phyloP scores from a whole-genome alignment of 1,139 yeast genomes.

The Saccharomyces pastorianus region DNA sequence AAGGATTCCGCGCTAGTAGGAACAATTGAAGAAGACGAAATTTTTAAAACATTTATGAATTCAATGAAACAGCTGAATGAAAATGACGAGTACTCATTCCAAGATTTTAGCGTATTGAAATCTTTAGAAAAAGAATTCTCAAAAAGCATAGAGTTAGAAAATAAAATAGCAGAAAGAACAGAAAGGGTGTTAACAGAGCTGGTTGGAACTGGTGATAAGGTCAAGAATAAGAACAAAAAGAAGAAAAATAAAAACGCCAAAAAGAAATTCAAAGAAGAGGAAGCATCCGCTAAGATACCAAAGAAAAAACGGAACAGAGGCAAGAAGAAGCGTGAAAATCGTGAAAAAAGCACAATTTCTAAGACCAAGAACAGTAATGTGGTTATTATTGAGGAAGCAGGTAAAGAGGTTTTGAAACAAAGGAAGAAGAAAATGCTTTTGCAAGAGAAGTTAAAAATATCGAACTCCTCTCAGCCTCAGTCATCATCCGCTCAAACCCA shows the following conservation, averaged over 20 bases:
- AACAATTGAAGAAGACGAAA: slow-evolving; percentile 20
- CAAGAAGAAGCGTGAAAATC: slow-evolving; percentile 1
- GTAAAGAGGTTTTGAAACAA: slow-evolving; percentile 25
- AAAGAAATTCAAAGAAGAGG: slow-evolving; percentile 4
- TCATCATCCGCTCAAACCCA: not conserved
- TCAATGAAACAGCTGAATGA: slow-evolving; percentile 19
- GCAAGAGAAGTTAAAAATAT: slow-evolving; percentile 7
- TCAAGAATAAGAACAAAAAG: slow-evolving; percentile 11
- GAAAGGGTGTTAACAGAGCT: slow-evolving; percentile 18
- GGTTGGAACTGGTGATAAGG: slow-evolving; percentile 15
- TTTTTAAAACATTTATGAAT: slow-evolving; percentile 25
- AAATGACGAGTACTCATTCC: slow-evolving; percentile 16
- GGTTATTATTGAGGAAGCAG: slow-evolving; percentile 31
- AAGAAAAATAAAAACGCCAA: slow-evolving; percentile 11
- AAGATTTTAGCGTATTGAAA: slow-evolving; percentile 22
- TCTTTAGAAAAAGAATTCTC: slow-evolving; percentile 24
- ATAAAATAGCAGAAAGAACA: slow-evolving; percentile 11
- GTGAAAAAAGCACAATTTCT: not conserved
- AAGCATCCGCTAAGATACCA: slow-evolving; percentile 7
- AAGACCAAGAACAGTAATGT: slow-evolving; percentile 17
- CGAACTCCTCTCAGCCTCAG: not conserved
- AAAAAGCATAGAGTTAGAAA: slow-evolving; percentile 13
- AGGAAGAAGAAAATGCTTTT: slow-evolving; percentile 13
- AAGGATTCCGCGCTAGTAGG: slow-evolving; percentile 15
- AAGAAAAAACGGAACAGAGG: slow-evolving; percentile 10